Base-by-base conservation (phyloP, 257 asterid species). In the Linderniella brevidens region DNA sequence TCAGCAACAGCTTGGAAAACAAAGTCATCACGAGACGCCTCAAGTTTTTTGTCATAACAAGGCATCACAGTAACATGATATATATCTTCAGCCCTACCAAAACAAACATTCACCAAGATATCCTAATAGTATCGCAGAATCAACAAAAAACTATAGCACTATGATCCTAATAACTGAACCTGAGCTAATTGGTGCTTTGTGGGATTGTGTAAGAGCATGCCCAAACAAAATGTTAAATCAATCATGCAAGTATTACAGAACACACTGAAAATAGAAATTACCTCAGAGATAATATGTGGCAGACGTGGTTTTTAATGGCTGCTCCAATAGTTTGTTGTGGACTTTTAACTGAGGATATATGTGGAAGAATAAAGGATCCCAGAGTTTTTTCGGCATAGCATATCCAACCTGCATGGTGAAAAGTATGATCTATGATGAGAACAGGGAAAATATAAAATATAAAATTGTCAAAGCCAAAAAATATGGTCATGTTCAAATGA, bases 61-160 rank as follows among this genome's bases (percentile, higher is more conserved):
- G 99, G 99, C 99, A 90, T 90, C 68, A 90, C 80, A 3, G 99
- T 79, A 49, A 82, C 99, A 65, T 90, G 99, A 68, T 81, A 82
- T 63, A 90, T 66, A 43, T 90, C 99, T 60, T 79, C 93, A 29
- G 93, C 69, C 66, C 99, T 85, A 82, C 50, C 36, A 51, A 58
- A 47, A 64, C 17, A 52, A 20, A 57, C 37, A 55, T 25, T 25
- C 32, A 25, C 6, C 32, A 25, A n/a, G n/a, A n/a, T n/a, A n/a
- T n/a, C n/a, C n/a, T n/a, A n/a, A n/a, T n/a, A n/a, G n/a, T n/a
- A n/a, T n/a, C n/a, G n/a, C n/a, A n/a, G n/a, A n/a, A n/a, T n/a
- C n/a, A n/a, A n/a, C n/a, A n/a, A n/a, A n/a, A n/a, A n/a, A n/a
- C n/a, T n/a, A n/a, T n/a, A n/a, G n/a, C n/a, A n/a, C n/a, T n/a